phyloP scores from a whole-genome alignment of 2,329 filamentous ascomycete genomes.

The Karstenula rhodostoma region DNA sequence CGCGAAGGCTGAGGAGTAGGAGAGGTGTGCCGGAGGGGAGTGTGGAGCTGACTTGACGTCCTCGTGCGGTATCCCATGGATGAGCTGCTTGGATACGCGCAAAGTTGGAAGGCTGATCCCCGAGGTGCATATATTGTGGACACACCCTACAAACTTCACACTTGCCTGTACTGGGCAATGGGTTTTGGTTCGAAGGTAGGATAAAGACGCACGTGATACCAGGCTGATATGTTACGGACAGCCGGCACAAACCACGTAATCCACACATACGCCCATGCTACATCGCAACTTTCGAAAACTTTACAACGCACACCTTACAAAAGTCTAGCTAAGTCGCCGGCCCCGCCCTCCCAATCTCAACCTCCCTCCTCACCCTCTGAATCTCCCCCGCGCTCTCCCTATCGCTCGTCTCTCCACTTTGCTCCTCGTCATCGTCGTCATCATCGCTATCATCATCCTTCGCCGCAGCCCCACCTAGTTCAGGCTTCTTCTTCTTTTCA shows the following conservation, averaged over 20 bases:
- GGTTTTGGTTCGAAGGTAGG: too few relatives aligned
- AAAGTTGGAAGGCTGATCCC: too few relatives aligned
- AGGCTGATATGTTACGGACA: too few relatives aligned
- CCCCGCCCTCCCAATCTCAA: constrained; percentile 5
- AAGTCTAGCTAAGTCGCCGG: background rate
- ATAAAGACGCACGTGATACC: too few relatives aligned
- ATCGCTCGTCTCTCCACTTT: constrained; percentile 33
- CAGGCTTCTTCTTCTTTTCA: constrained; percentile 73
- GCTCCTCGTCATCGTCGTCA: constrained; percentile 36
- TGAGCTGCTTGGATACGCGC: too few relatives aligned
- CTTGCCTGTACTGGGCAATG: too few relatives aligned
- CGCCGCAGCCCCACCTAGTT: constrained; percentile 41
- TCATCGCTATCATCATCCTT: constrained; percentile 42
- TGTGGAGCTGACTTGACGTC: constrained; percentile 54
- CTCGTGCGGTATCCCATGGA: too few relatives aligned
- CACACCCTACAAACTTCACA: too few relatives aligned
- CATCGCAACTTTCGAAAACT: too few relatives aligned
- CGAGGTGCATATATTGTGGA: too few relatives aligned
- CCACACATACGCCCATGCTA: too few relatives aligned
- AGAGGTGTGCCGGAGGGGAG: constrained; percentile 62
- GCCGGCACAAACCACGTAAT: too few relatives aligned
- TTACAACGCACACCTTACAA: background rate
- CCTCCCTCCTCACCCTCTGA: constrained; percentile 14
- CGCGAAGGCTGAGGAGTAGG: constrained; percentile 67
- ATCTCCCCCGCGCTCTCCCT: constrained; percentile 18